A percentile compares a stretch with the other conserved stretches of the same genome.
These are phyloP conservation scores for Zangia roseola DNA, from an alignment of 768 basidiomycete species.

Conservation along the genomic window DNA sequence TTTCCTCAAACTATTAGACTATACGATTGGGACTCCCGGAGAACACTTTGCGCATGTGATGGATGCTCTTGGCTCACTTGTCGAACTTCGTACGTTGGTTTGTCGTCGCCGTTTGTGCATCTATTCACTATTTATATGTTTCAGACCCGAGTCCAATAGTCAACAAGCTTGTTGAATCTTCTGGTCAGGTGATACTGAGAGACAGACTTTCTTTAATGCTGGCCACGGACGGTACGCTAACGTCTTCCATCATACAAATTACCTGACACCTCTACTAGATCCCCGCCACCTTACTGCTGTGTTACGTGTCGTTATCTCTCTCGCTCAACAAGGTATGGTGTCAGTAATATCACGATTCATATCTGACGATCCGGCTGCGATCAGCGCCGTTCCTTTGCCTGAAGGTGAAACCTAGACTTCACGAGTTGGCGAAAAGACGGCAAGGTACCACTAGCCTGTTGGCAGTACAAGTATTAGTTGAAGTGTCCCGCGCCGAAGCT, in stretches of 20 bases:
- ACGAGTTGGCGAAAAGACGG: slow-evolving; percentile 9
- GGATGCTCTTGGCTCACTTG: slow-evolving; percentile 15
- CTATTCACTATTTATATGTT: background rate
- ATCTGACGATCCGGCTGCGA: background rate
- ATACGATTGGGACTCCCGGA: background rate
- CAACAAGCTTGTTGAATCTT: slow-evolving; percentile 1
- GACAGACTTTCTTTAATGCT: slow-evolving; percentile 15
- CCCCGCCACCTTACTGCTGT: slow-evolving; percentile 12
- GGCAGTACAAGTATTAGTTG: slow-evolving; percentile 21
- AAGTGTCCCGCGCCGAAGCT: slow-evolving; percentile 9
- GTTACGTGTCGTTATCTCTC: slow-evolving; percentile 9
- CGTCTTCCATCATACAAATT: background rate
- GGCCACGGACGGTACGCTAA: background rate
- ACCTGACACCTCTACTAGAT: slow-evolving; percentile 2
- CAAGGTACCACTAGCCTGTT: slow-evolving; percentile 15
- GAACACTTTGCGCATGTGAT: slow-evolving; percentile 14
- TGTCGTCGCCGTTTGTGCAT: background rate
- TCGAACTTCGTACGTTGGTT: slow-evolving; percentile 6
- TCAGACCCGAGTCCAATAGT: slow-evolving; percentile 3
- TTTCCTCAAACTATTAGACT: slow-evolving; percentile 12
- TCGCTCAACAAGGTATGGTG: slow-evolving; percentile 6
- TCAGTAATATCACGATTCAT: background rate
- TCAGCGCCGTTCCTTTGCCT: slow-evolving; percentile 5
- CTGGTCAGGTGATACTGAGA: background rate
- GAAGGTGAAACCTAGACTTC: slow-evolving; percentile 8